These are phyloP conservation scores for Moesziomyces globuligerus DNA, from an alignment of 1,284 basidiomycete genomes.

Conservation along the genomic window DNA sequence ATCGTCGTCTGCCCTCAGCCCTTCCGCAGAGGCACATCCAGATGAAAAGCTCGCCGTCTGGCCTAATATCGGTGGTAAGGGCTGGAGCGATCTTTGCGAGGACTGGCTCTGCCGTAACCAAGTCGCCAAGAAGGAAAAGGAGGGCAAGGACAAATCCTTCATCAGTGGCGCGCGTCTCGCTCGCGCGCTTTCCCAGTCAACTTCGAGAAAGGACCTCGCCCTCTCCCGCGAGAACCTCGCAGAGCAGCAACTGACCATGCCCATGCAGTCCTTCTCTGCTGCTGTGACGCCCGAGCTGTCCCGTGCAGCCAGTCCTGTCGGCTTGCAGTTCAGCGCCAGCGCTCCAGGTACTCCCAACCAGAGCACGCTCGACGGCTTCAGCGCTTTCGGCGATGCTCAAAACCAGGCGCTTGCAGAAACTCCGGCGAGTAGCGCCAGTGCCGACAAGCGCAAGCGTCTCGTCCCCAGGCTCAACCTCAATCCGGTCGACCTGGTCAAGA, in stretches of 20 bases:
- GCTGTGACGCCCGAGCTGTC: conserved; percentile 44
- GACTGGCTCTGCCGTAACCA: conserved; percentile 66
- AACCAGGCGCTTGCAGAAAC: background rate
- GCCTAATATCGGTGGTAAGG: conserved; percentile 52
- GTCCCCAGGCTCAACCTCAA: conserved; percentile 40
- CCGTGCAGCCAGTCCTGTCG: conserved; percentile 40
- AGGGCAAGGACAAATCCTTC: conserved; percentile 26
- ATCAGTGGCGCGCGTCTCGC: conserved; percentile 40
- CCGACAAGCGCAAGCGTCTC: conserved; percentile 22
- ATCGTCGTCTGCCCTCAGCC: conserved; percentile 19
- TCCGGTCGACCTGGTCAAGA: conserved; percentile 23
- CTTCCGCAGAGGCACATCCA: conserved; percentile 1
- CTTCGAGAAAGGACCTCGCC: conserved; percentile 20
- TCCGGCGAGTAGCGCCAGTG: conserved; percentile 1
- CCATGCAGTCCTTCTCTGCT: conserved; percentile 24
- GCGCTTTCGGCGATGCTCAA: conserved; percentile 2
- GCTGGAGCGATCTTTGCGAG: conserved; percentile 68
- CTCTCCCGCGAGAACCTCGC: conserved; percentile 12
- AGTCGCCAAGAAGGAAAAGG: conserved; percentile 27
- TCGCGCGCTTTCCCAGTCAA: conserved; percentile 29
- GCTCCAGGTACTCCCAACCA: conserved; percentile 42
- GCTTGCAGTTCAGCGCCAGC: conserved; percentile 28
- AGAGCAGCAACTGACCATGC: conserved; percentile 12
- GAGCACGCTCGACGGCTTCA: conserved; percentile 30
- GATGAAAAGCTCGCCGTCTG: conserved; percentile 24